Evolutionary conservation across 2,329 filamentous ascomycete species (phyloP), one percentile per base, ranked within the genome.

Genomic region (Fusarium sp.): DNA sequence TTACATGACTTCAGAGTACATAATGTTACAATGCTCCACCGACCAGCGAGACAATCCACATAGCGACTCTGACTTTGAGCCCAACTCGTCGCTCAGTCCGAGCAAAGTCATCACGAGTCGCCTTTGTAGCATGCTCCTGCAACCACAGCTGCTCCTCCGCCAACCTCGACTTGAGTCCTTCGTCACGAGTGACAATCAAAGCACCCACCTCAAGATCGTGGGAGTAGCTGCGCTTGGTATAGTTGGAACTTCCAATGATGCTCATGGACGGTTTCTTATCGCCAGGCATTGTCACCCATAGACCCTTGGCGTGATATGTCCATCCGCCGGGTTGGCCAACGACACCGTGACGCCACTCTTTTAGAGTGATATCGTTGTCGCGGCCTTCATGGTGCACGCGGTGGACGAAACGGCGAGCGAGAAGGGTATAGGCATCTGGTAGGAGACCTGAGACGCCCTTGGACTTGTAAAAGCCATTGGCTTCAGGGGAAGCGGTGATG

Each of bases 251-350:
- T 2, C 96, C 96, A 1, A 99, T 88, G 19, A 98, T 85, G 33
- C 91, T 97, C 57, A 98, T 84, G 47, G 91, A 90, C 0, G 94
- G 94, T 39, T 89, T 82, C 36, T 84, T 79, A 46, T 91, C 87
- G 3, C 85, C 83, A 0, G 91, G 88, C 56, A 95, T 84, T 0
- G 92, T 93, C 26, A 98, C 85, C 95, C 95, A 98, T 3, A 98
- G 84, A 0, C 96, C 96, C 80, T 99, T 99, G 47, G 96, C 96
- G 75, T 99, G 96, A 79, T 99, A 99, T 0, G 95, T 98, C 96
- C 97, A 99, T 1, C 94, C 95, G 2, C 85, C 93, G 0, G 92
- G 89, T 73, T 94, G 87, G 19, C 92, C 92, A 4, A 97, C 92
- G 0, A 89, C 92, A 10, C 96, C 96, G 45, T 86, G 86, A 8